A percentile compares a stretch with the other conserved stretches of the same genome.
These are phyloP conservation scores for Cadophora sp. DNA, from an alignment of 2,329 filamentous ascomycete species.

Conservation along the genomic window DNA sequence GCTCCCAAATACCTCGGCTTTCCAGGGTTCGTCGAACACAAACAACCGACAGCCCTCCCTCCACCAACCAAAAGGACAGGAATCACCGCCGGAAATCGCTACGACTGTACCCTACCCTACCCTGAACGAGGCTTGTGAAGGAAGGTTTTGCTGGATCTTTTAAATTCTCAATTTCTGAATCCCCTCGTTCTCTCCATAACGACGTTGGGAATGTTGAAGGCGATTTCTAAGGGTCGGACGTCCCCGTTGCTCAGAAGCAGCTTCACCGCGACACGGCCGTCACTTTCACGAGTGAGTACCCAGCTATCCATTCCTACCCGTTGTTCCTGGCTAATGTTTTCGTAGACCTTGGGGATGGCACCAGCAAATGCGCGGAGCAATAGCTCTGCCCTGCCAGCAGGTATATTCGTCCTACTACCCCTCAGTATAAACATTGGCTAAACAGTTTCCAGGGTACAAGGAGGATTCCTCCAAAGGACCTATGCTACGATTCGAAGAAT, in stretches of 20 bases:
- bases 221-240: conserved; percentile 43
- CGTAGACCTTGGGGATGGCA: conserved; percentile 54
- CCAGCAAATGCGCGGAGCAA: conserved; percentile 59
- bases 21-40: conserved; percentile 14
- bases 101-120: conserved; percentile 1
- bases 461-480: conserved; percentile 81
- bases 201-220: conserved; percentile 45
- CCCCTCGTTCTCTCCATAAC: conserved; percentile 27
- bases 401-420: conserved; percentile 45
- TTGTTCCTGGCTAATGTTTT: conserved; percentile 30
- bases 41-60: conserved; percentile 19
- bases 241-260: conserved; percentile 43
- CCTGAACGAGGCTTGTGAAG: conserved; percentile 27
- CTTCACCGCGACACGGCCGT: conserved; percentile 38
- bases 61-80: conserved; percentile 31
- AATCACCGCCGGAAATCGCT: conserved; percentile 20
- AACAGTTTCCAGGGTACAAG: conserved; percentile 66
- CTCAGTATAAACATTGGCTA: conserved; percentile 24
- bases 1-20: conserved; percentile 1
- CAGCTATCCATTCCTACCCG: background rate
- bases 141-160: conserved; percentile 3
- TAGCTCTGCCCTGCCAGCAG: conserved; percentile 60
- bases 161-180: conserved; percentile 5
- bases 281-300: conserved; percentile 39
- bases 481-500: conserved; percentile 87